Conservation (phyloP, 331 rosid species). For the Rhamnella rubrinervis region DNA sequence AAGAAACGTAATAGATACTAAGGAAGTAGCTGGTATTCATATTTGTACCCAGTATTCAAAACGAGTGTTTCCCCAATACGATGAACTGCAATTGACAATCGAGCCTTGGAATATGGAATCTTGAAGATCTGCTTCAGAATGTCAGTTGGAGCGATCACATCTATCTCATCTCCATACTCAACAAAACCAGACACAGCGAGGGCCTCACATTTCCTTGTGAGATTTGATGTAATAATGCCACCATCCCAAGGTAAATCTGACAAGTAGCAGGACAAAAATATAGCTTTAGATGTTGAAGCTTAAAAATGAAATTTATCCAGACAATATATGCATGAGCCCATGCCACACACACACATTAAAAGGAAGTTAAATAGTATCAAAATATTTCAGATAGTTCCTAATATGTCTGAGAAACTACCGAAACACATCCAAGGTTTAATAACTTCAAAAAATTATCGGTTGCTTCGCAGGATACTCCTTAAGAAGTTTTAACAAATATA, state of each 20-base stretch:
- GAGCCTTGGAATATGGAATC: constrained; percentile 95
- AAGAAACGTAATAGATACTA: constrained; percentile 3
- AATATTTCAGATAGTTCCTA: no score
- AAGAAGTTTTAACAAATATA: no score
- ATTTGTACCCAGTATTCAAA: constrained; percentile 78
- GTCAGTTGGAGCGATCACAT: constrained; percentile 91
- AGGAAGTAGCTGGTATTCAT: constrained; percentile 1
- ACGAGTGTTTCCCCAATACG: constrained; percentile 92
- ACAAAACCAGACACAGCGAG: constrained; percentile 90
- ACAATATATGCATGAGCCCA: background rate
- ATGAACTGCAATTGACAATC: constrained; percentile 80
- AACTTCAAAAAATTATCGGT: no score
- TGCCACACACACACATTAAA: background rate
- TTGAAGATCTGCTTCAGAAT: constrained; percentile 94
- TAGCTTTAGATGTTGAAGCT: constrained; percentile 17
- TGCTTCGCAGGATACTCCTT: no score
- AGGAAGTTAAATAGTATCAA: background rate
- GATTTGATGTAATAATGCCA: constrained; percentile 70
- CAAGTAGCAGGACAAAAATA: constrained; percentile 19
- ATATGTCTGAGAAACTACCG: no score
- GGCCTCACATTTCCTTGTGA: constrained; percentile 80
- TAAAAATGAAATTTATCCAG: constrained; percentile 8
- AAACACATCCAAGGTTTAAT: no score
- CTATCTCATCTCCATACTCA: constrained; percentile 93
- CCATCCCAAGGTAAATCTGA: constrained; percentile 83